These are phyloP conservation scores for Penicillium sp. DNA, from an alignment of 2,329 filamentous ascomycete species.

Conservation along the genomic window DNA sequence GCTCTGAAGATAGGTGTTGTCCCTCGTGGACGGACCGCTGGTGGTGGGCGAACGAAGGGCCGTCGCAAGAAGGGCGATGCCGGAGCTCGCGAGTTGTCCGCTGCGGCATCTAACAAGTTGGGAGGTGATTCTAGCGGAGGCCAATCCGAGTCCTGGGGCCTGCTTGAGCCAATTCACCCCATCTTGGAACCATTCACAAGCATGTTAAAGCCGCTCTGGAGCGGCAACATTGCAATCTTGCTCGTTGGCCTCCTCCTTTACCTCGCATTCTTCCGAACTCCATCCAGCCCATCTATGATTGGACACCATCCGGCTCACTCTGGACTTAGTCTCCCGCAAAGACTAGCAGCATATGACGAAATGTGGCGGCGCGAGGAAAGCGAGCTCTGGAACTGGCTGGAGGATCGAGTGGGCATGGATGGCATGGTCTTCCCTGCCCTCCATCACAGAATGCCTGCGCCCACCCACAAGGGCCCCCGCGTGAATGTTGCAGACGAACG, in stretches of 20 bases:
- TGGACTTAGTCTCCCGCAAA: conserved; percentile 56
- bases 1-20: conserved; percentile 72
- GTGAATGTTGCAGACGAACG: conserved; percentile 35
- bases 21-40: conserved; percentile 58
- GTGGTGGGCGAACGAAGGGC: conserved; percentile 56
- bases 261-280: conserved; percentile 66
- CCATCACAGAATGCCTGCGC: conserved; percentile 26
- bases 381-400: conserved; percentile 90
- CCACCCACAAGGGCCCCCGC: conserved; percentile 48
- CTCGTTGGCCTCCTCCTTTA: conserved; percentile 72
- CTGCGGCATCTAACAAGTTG: conserved; percentile 45
- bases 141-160: conserved; percentile 65
- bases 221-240: conserved; percentile 73
- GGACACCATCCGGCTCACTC: conserved; percentile 40
- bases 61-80: conserved; percentile 59
- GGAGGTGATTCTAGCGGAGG: conserved; percentile 39
- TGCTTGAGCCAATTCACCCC: conserved; percentile 73
- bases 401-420: conserved; percentile 78
- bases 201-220: conserved; percentile 69
- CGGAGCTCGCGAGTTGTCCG: conserved; percentile 36
- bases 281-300: conserved; percentile 35
- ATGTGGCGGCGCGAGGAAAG: conserved; percentile 87
- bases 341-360: conserved; percentile 83
- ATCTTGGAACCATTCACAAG: conserved; percentile 69
- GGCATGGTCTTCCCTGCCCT: conserved; percentile 42